Conservation (phyloP, 257 asterid species). For the Ilex asprella region DNA sequence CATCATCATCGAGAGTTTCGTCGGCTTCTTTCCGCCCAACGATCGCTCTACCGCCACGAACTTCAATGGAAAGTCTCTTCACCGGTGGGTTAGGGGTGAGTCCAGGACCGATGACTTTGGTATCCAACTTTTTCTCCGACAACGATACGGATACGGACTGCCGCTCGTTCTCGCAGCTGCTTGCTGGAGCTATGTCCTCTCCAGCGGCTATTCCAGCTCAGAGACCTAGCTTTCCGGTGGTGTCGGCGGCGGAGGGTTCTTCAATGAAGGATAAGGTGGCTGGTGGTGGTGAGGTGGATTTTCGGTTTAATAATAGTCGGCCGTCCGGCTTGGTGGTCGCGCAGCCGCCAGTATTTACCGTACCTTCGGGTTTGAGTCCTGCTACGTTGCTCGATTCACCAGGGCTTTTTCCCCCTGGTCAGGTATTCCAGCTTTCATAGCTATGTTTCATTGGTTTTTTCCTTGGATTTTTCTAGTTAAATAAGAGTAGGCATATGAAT, state of each 20-base stretch:
- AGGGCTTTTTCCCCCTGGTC: too few relatives aligned
- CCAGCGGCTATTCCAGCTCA: slow-evolving; percentile 20
- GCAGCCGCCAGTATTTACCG: slow-evolving; percentile 43
- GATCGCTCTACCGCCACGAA: slow-evolving; percentile 44
- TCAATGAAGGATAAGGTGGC: slow-evolving; percentile 1
- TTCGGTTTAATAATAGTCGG: slow-evolving; percentile 44
- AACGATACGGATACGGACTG: slow-evolving; percentile 58
- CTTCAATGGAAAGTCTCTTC: slow-evolving; percentile 39
- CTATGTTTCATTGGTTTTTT: too few relatives aligned
- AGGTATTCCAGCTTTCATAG: too few relatives aligned
- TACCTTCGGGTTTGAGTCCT: slow-evolving; percentile 77
- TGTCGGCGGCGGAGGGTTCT: slow-evolving; percentile 12
- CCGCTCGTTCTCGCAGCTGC: slow-evolving; percentile 80
- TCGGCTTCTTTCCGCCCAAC: slow-evolving; percentile 38
- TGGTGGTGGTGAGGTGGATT: slow-evolving; percentile 24
- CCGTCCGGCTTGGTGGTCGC: slow-evolving; percentile 46
- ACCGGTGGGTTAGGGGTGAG: slow-evolving; percentile 44
- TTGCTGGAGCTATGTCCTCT: slow-evolving; percentile 48
- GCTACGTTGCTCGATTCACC: slow-evolving; percentile 79
- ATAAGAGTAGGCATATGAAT: too few relatives aligned
- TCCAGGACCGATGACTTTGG: slow-evolving; percentile 80
- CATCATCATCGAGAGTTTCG: slow-evolving; percentile 22
- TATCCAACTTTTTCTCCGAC: slow-evolving; percentile 63
- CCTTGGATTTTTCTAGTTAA: too few relatives aligned
- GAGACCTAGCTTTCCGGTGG: slow-evolving; percentile 21